A percentile compares a stretch with the other conserved stretches of the same genome.
These are phyloP conservation scores for Beauveria sp. DNA, from an alignment of 2,329 filamentous ascomycete species.

Conservation along the genomic window DNA sequence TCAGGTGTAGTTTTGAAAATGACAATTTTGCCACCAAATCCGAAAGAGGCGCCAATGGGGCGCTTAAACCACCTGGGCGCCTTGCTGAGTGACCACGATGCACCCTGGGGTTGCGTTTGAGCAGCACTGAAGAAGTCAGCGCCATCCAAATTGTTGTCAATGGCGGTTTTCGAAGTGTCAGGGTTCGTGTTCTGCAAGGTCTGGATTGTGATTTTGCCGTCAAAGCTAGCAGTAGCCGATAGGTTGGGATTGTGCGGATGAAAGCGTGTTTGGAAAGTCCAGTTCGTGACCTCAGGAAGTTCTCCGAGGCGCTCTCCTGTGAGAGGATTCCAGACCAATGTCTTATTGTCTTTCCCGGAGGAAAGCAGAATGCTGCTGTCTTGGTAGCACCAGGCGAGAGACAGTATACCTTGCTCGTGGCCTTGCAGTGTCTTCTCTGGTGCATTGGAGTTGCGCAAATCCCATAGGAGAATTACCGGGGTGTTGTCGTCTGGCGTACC, in stretches of 20 bases:
- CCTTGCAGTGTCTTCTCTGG: conserved; percentile 82
- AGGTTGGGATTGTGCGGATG: conserved; percentile 89
- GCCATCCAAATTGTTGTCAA: conserved; percentile 68
- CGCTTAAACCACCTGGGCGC: conserved; percentile 87
- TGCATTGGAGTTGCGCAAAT: conserved; percentile 90
- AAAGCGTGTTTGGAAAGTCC: conserved; percentile 94
- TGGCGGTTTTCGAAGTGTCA: conserved; percentile 57
- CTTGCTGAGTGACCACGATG: conserved; percentile 77
- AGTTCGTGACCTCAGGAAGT: conserved; percentile 97
- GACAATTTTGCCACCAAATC: conserved; percentile 89
- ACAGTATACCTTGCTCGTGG: conserved; percentile 91
- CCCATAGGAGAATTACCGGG: conserved; percentile 87
- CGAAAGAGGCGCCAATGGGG: conserved; percentile 81
- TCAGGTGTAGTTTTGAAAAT: conserved; percentile 59
- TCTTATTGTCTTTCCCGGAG: conserved; percentile 93
- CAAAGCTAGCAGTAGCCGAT: conserved; percentile 91
- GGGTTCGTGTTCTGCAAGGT: conserved; percentile 91
- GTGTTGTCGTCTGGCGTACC: conserved; percentile 84
- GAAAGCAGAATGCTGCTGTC: conserved; percentile 85
- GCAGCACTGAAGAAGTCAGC: conserved; percentile 97
- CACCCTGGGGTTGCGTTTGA: conserved; percentile 82
- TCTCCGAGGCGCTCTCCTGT: conserved; percentile 83
- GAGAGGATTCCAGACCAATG: conserved; percentile 92
- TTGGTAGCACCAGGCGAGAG: conserved; percentile 89
- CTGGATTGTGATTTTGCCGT: conserved; percentile 91